phyloP scores from a whole-genome alignment of 768 basidiomycete species.

The Phanerochaete carnosa region DNA sequence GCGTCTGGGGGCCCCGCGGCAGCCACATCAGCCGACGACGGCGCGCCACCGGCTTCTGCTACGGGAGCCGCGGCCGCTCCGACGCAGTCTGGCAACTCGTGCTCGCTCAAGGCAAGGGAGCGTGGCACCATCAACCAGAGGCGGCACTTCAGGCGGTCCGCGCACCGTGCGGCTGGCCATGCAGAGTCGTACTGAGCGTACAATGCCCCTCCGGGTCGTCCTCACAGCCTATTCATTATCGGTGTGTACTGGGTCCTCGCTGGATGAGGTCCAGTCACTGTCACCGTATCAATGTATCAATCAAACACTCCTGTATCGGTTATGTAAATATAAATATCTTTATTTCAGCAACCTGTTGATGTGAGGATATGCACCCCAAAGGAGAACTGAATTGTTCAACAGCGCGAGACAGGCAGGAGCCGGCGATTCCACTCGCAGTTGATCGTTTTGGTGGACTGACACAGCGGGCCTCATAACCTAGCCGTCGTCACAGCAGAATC shows the following conservation, averaged over 20 bases:
- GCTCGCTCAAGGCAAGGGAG: constrained; percentile 13
- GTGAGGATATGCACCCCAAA: no score
- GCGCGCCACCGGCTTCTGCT: not conserved
- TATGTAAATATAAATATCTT: no score
- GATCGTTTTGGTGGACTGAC: no score
- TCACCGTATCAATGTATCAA: not conserved
- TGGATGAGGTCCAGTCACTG: not conserved
- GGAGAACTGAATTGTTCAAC: no score
- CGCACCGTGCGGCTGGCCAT: not conserved
- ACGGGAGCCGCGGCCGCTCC: not conserved
- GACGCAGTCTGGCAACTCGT: constrained; percentile 7
- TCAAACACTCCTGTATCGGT: no score
- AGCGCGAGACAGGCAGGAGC: no score
- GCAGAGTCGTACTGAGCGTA: not conserved
- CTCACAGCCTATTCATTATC: not conserved
- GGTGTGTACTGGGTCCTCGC: not conserved
- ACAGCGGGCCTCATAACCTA: no score
- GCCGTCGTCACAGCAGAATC: no score
- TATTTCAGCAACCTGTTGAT: no score
- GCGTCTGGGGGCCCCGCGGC: not conserved
- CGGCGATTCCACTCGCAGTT: no score
- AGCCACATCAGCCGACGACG: not conserved
- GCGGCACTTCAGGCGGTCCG: constrained; percentile 15
- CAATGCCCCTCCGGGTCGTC: not conserved
- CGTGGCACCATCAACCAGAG: constrained; percentile 1